phyloP scores from a whole-genome alignment of 768 basidiomycete species.

The Auriscalpium vulgare region DNA sequence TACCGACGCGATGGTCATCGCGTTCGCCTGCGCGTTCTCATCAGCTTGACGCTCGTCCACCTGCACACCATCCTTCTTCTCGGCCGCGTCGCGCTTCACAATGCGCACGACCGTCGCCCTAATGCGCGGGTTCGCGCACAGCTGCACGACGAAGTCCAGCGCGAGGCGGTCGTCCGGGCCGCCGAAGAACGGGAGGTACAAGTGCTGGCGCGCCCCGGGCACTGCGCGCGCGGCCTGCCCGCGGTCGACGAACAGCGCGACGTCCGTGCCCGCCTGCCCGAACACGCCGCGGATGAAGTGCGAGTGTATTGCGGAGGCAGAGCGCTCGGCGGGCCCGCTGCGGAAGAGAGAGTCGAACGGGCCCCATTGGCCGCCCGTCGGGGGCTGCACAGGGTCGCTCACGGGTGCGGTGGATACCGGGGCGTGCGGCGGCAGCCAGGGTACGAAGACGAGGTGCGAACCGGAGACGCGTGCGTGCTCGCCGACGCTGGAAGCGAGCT shows the following conservation, averaged over 20 bases:
- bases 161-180: conserved; percentile 90
- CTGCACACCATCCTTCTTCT: conserved; percentile 2
- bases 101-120: conserved; percentile 72
- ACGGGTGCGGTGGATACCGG: conserved; percentile 2
- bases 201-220: conserved; percentile 39
- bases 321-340: conserved; percentile 26
- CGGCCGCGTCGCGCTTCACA: conserved; percentile 35
- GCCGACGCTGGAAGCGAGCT: conserved; percentile 59
- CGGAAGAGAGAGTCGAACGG: conserved; percentile 70
- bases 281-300: conserved; percentile 83
- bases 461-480: conserved; percentile 53
- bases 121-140: conserved; percentile 62
- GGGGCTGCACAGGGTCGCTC: conserved; percentile 8
- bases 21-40: conserved; percentile 14
- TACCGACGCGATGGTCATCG: conserved; percentile 33
- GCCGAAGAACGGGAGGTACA: conserved; percentile 90
- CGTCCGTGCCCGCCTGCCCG: conserved; percentile 58
- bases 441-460: conserved; percentile 73
- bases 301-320: conserved; percentile 56
- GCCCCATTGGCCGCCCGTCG: conserved; percentile 25
- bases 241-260: conserved; percentile 78
- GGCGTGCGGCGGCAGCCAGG: conserved; percentile 55
- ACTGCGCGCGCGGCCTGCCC: conserved; percentile 27
- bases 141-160: conserved; percentile 74
- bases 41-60: conserved; percentile 21